Evolutionary conservation across 2,329 filamentous ascomycete genomes (phyloP), one percentile per base, ranked within the genome.

Genomic region (Rachicladosporium sp.): DNA sequence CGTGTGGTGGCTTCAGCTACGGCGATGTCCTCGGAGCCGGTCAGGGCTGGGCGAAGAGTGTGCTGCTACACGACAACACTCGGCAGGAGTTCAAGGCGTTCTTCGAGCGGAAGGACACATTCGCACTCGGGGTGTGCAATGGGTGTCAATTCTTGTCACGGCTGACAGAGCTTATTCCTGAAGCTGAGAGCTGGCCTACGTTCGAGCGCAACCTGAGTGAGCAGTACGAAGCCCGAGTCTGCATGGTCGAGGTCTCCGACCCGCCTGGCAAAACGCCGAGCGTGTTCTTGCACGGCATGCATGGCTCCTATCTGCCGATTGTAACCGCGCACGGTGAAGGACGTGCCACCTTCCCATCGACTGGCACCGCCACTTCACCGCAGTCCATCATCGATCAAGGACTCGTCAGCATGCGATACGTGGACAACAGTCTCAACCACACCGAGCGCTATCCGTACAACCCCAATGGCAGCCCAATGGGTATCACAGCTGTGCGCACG

Each of bases 1-100:
- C 87, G n/a, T 93, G 88, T 49, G 91, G 91, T 57, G 91, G 91
- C 36, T 96, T 98, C 74, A 93, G 85, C 10, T 96, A 94, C 58
- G 87, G 87, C 50, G 83, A 89, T 51, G 83, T 89, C 30, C 74
- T 96, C 1, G 91, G 89, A 43, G 91, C 91, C n/a, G 91, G 91
- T 38, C 82, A 89, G 54, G 91, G 91, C 33, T 98, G 91, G 91
- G 86, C 91, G 4, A 88, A 93, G 64, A 89, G 83, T 2, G 87
- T 96, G 31, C 73, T 96, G 11, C 74, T 93, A 60, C 86, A 96
- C 63, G 74, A 73, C 15, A 67, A 80, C 42, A 80, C 80, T 32
- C 77, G 87, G 32, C 70, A 72, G 42, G 82, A 89, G 50, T 95
- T 96, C 65, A 69, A 81, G 53, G 63, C 68, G 36, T 96, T 95